A percentile compares a stretch with the other conserved stretches of the same genome.
Evolutionary conservation across 1,139 yeast species (phyloP).

Genomic region (Protomyces pachydermus): DNA sequence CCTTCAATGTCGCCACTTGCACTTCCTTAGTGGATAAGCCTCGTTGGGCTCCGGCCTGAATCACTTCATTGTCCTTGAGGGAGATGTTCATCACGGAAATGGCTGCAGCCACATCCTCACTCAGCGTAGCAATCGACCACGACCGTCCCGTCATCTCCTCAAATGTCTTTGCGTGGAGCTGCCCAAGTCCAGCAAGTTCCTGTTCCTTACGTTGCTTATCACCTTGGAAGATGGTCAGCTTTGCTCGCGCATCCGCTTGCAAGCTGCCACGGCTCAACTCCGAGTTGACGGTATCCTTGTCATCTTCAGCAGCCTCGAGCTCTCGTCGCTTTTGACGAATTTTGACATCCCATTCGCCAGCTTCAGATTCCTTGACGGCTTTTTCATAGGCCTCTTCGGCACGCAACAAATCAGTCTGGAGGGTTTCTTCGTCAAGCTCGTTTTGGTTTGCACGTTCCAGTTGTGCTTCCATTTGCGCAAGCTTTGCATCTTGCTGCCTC

Average conservation of each 20-base stretch:
- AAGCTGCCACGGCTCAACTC: constrained; percentile 42
- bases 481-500: constrained; percentile 38
- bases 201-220: constrained; percentile 26
- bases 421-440: constrained; percentile 44
- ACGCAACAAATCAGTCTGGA: constrained; percentile 40
- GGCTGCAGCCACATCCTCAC: not conserved
- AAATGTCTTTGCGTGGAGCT: not conserved
- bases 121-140: not conserved
- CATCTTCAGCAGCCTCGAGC: constrained; percentile 40
- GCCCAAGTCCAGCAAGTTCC: constrained; percentile 11
- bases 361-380: constrained; percentile 26
- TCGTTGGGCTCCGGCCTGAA: not conserved
- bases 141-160: not conserved
- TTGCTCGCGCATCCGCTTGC: constrained; percentile 32
- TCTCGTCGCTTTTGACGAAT: constrained; percentile 34
- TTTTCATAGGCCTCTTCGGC: constrained; percentile 30
- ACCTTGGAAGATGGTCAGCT: constrained; percentile 29
- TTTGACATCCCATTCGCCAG: constrained; percentile 25
- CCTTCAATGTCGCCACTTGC: not conserved
- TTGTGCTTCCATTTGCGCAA: constrained; percentile 41
- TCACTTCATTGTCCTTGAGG: not conserved
- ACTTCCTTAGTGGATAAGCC: not conserved
- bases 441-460: constrained; percentile 43
- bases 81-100: not conserved
- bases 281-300: constrained; percentile 46